Evolutionary conservation across 495 filamentous ascomycete genomes (phyloP).

Genomic region (Penicillium atrosanguineum): DNA sequence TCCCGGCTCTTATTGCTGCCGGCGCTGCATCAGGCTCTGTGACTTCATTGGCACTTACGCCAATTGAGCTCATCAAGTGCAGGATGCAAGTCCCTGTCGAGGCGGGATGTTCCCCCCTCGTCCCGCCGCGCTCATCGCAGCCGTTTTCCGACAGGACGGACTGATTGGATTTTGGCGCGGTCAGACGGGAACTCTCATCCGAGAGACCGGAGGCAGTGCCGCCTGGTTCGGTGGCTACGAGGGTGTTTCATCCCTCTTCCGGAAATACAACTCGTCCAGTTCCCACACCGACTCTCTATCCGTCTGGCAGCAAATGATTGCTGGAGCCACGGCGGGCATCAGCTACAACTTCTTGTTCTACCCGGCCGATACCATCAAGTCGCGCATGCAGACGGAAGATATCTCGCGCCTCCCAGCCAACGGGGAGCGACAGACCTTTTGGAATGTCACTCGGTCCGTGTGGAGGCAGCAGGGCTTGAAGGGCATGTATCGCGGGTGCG

Average conservation of each 20-base stretch:
- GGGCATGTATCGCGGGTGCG: constrained; percentile 90
- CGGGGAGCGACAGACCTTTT: constrained; percentile 59
- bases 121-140: constrained; percentile 62
- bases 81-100: constrained; percentile 82
- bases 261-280: constrained; percentile 29
- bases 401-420: constrained; percentile 39
- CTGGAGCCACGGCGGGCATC: constrained; percentile 89
- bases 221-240: constrained; percentile 97
- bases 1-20: constrained; percentile 69
- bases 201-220: constrained; percentile 88
- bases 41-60: constrained; percentile 86
- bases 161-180: constrained; percentile 90
- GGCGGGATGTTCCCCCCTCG: constrained; percentile 38
- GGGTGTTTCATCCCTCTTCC: constrained; percentile 67
- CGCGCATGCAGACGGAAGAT: constrained; percentile 88
- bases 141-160: constrained; percentile 78
- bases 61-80: constrained; percentile 97
- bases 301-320: constrained; percentile 78
- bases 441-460: constrained; percentile 61
- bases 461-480: constrained; percentile 79
- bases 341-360: constrained; percentile 96
- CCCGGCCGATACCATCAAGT: constrained; percentile 96
- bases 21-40: constrained; percentile 87
- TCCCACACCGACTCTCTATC: constrained; percentile 22
- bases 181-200: constrained; percentile 86